Percentiles rank a stretch among this genome's conserved stretches.
These are phyloP conservation scores for Elongisporangium undulatum DNA, from an alignment of 352 stramenopile genomes.

Conservation along the genomic window DNA sequence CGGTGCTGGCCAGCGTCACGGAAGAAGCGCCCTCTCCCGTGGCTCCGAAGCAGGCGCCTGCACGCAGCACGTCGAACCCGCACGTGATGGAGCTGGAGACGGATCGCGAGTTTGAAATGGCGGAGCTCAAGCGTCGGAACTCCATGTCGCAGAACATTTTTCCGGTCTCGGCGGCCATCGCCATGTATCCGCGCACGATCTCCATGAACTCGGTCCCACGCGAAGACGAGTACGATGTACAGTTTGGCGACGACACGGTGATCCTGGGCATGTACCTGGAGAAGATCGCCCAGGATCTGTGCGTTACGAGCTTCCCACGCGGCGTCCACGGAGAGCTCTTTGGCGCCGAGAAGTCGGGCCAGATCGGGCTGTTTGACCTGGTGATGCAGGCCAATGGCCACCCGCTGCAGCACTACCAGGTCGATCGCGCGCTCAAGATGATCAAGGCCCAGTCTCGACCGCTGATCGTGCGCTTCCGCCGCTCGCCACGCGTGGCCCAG, in stretches of 20 bases:
- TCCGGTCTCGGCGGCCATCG: conserved; percentile 70
- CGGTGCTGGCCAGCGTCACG: conserved; percentile 26
- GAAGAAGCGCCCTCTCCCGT: conserved; percentile 15
- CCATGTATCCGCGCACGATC: conserved; percentile 72
- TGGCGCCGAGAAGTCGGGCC: conserved; percentile 68
- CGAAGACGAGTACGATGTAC: conserved; percentile 72
- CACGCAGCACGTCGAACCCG: neutral
- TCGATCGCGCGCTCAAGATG: conserved; percentile 81
- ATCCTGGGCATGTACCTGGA: conserved; percentile 80
- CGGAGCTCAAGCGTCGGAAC: conserved; percentile 37
- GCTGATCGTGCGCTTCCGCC: conserved; percentile 72
- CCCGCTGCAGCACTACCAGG: conserved; percentile 75
- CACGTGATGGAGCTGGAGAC: conserved; percentile 40
- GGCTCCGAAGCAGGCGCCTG: neutral
- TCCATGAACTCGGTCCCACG: conserved; percentile 56
- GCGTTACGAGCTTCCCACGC: conserved; percentile 73
- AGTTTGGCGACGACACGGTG: conserved; percentile 60
- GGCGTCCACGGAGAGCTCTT: conserved; percentile 59
- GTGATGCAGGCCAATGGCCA: conserved; percentile 78
- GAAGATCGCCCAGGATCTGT: conserved; percentile 69
- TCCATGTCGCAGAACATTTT: conserved; percentile 71
- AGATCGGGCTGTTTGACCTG: conserved; percentile 69
- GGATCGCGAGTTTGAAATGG: conserved; percentile 48
- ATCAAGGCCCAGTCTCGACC: conserved; percentile 77
- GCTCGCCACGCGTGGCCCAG: conserved; percentile 54